These are phyloP conservation scores for Anastatica hierochuntica DNA, from an alignment of 345 rosid genomes.

Conservation along the genomic window DNA sequence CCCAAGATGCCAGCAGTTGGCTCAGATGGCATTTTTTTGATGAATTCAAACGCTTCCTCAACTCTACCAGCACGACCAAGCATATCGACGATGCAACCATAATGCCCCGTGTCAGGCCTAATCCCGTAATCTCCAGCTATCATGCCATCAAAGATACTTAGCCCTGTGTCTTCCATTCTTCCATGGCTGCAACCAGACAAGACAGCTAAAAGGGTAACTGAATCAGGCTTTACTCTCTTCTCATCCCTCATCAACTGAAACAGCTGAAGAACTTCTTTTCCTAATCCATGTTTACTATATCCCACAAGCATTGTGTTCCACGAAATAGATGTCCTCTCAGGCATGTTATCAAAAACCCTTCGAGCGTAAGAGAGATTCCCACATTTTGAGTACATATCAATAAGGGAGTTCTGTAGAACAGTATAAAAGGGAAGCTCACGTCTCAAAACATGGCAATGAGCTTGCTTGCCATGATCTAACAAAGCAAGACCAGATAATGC, in stretches of 20 bases:
- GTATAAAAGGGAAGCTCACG: constrained; percentile 45
- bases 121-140: constrained; percentile 34
- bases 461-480: constrained; percentile 76
- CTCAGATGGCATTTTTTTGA: constrained; percentile 53
- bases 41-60: constrained; percentile 51
- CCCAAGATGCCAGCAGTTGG: constrained; percentile 82
- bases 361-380: constrained; percentile 58
- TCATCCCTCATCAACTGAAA: constrained; percentile 56
- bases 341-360: constrained; percentile 58
- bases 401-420: constrained; percentile 70
- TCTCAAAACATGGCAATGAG: constrained; percentile 64
- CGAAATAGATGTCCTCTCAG: constrained; percentile 55
- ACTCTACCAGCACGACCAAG: constrained; percentile 81
- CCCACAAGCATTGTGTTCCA: constrained; percentile 94
- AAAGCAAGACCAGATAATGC: constrained; percentile 82
- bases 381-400: constrained; percentile 92
- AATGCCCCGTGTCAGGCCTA: constrained; percentile 60
- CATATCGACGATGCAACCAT: constrained; percentile 79
- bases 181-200: constrained; percentile 94
- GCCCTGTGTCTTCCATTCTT: constrained; percentile 65
- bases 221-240: constrained; percentile 53
- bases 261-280: constrained; percentile 52
- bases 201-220: constrained; percentile 69
- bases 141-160: constrained; percentile 50
- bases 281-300: constrained; percentile 75